Percentiles rank a stretch among this genome's conserved stretches.
These are phyloP conservation scores for Aspergillus incahuasiensis DNA, from an alignment of 495 filamentous ascomycete genomes.

Conservation along the genomic window DNA sequence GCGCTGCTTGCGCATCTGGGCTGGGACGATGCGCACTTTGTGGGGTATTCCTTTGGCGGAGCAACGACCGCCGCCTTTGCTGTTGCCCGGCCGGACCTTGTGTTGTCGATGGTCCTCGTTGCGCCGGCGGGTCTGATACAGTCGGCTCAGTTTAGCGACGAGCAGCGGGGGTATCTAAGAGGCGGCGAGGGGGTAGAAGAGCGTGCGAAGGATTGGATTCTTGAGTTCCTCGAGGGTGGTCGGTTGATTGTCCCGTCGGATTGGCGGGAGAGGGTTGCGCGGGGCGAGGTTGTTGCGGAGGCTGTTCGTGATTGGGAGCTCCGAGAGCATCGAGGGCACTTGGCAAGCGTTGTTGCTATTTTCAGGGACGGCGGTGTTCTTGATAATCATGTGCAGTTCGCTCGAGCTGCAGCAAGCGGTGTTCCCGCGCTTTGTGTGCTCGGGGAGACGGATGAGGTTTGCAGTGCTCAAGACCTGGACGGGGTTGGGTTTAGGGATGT, in stretches of 20 bases:
- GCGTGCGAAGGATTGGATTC: conserved; percentile 26
- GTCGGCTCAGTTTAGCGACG: conserved; percentile 13
- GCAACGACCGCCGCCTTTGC: conserved; percentile 28
- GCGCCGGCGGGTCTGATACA: conserved; percentile 33
- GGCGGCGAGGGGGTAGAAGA: conserved; percentile 26
- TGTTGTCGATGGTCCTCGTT: conserved; percentile 28
- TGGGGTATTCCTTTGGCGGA: conserved; percentile 38
- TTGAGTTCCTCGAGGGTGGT: conserved; percentile 35
- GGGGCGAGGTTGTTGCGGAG: conserved; percentile 41
- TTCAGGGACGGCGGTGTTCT: conserved; percentile 38
- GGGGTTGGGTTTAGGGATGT: conserved; percentile 35
- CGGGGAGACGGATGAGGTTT: conserved; percentile 39
- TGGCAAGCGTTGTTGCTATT: conserved; percentile 38
- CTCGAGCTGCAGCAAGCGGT: conserved; percentile 20
- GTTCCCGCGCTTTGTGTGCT: conserved; percentile 30
- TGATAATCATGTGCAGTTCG: conserved; percentile 36
- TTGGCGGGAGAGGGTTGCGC: conserved; percentile 39
- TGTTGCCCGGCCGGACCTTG: conserved; percentile 18
- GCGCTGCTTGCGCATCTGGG: conserved; percentile 21
- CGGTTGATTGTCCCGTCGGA: conserved; percentile 31
- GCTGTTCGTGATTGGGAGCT: conserved; percentile 43
- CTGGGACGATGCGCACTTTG: conserved; percentile 30
- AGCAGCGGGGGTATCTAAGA: conserved; percentile 18
- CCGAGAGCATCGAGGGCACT: conserved; percentile 37
- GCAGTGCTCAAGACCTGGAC: conserved; percentile 27